Percentiles rank a stretch among this genome's conserved stretches.
These are phyloP conservation scores for Saccharomyces hybrid DNA, from an alignment of 1,139 yeast genomes.

Conservation along the genomic window DNA sequence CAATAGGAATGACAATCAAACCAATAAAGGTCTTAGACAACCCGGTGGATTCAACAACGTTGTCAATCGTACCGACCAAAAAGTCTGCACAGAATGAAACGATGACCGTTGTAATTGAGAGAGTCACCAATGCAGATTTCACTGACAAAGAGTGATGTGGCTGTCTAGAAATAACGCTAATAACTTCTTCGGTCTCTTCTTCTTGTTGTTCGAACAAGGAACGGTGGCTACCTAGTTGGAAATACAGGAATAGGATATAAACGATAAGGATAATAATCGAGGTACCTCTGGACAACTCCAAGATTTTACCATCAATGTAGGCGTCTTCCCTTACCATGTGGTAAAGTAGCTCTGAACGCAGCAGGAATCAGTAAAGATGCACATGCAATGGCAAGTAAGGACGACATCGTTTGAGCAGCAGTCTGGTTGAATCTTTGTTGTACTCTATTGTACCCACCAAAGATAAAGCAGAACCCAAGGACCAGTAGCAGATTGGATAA, in stretches of 20 bases:
- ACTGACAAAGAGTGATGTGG: slow-evolving; percentile 19
- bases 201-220: slow-evolving; percentile 44
- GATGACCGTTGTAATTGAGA: slow-evolving; percentile 61
- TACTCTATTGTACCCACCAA: slow-evolving; percentile 80
- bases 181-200: slow-evolving; percentile 34
- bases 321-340: slow-evolving; percentile 37
- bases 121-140: slow-evolving; percentile 25
- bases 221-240: slow-evolving; percentile 85
- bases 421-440: slow-evolving; percentile 91
- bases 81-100: slow-evolving; percentile 91
- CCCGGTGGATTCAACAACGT: slow-evolving; percentile 74
- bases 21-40: slow-evolving; percentile 93
- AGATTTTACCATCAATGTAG: slow-evolving; percentile 42
- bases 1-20: slow-evolving; percentile 85
- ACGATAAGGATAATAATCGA: slow-evolving; percentile 70
- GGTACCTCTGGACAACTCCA: slow-evolving; percentile 79
- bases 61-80: slow-evolving; percentile 87
- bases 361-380: slow-evolving; percentile 89
- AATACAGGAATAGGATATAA: slow-evolving; percentile 68
- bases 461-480: slow-evolving; percentile 89
- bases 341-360: slow-evolving; percentile 83
- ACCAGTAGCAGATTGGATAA: slow-evolving; percentile 81
- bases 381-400: slow-evolving; percentile 83
- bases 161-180: slow-evolving; percentile 20
- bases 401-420: slow-evolving; percentile 95